Percentiles rank a stretch among this genome's conserved stretches.
phyloP scores from a whole-genome alignment of 768 basidiomycete genomes.

The Leccinum disarticulatum region DNA sequence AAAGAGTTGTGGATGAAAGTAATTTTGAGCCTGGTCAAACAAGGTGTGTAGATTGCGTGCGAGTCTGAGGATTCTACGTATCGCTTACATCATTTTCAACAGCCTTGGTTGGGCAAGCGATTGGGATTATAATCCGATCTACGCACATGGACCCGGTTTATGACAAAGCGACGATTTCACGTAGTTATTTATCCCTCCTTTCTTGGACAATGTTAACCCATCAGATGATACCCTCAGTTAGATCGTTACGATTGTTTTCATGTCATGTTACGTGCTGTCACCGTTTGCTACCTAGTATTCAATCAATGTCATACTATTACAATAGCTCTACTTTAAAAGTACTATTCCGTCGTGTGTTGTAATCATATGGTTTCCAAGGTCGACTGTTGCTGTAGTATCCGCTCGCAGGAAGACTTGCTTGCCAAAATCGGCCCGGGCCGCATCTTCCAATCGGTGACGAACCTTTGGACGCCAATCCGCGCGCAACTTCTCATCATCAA shows the following conservation, averaged over 20 bases:
- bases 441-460: slow-evolving; percentile 12
- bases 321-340: slow-evolving; percentile 18
- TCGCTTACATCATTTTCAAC: neutral
- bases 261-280: neutral
- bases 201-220: slow-evolving; percentile 14
- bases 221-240: slow-evolving; percentile 1
- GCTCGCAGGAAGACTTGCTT: neutral
- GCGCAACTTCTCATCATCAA: neutral
- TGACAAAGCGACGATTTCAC: slow-evolving; percentile 2
- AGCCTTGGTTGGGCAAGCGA: slow-evolving; percentile 20
- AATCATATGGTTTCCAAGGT: slow-evolving; percentile 1
- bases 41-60: slow-evolving; percentile 11
- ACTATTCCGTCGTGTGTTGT: neutral
- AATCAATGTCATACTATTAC: slow-evolving; percentile 5
- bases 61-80: neutral
- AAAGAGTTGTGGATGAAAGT: neutral
- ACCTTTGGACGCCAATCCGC: neutral
- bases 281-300: slow-evolving; percentile 3
- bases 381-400: neutral
- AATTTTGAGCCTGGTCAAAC: slow-evolving; percentile 7
- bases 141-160: slow-evolving; percentile 11
- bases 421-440: neutral
- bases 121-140: slow-evolving; percentile 17
- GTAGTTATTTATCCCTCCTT: slow-evolving; percentile 9
- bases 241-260: slow-evolving; percentile 4